Conservation (phyloP, 768 basidiomycete genomes). For the Phaeotremella skinneri region DNA sequence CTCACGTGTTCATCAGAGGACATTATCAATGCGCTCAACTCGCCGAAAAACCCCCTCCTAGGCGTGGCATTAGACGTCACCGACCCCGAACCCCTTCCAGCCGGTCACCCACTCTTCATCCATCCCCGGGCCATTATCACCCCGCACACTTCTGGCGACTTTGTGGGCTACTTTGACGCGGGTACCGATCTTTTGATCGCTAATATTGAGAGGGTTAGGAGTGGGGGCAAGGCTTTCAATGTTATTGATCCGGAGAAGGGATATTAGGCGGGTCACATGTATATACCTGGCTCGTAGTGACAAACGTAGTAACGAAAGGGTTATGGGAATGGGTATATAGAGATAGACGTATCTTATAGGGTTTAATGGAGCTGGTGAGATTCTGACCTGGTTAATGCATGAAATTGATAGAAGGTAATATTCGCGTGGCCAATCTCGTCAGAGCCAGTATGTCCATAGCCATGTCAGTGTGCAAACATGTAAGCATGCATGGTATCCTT, state of each 20-base stretch:
- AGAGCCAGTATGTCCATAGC: too few relatives aligned
- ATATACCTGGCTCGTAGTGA: too few relatives aligned
- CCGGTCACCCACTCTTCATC: conserved; percentile 47
- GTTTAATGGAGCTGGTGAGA: too few relatives aligned
- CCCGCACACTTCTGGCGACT: conserved; percentile 50
- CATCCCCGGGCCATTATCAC: conserved; percentile 51
- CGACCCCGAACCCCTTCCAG: conserved; percentile 52
- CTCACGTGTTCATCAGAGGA: conserved; percentile 19
- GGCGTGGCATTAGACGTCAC: conserved; percentile 51
- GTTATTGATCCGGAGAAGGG: conserved; percentile 45
- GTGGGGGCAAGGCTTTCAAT: conserved; percentile 39
- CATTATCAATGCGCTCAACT: conserved; percentile 28
- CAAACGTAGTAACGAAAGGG: not conserved
- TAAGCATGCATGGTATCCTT: not conserved
- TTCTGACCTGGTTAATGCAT: too few relatives aligned
- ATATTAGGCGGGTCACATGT: conserved; percentile 32
- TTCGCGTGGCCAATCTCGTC: too few relatives aligned
- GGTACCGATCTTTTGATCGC: conserved; percentile 47
- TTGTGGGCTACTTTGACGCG: conserved; percentile 45
- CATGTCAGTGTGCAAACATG: too few relatives aligned
- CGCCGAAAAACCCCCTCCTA: conserved; percentile 21
- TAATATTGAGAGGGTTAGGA: conserved; percentile 41
- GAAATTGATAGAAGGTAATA: too few relatives aligned
- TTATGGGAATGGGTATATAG: too few relatives aligned
- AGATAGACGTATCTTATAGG: too few relatives aligned